Evolutionary conservation across 345 rosid genomes (phyloP).

Genomic region (Mangifera indica): DNA sequence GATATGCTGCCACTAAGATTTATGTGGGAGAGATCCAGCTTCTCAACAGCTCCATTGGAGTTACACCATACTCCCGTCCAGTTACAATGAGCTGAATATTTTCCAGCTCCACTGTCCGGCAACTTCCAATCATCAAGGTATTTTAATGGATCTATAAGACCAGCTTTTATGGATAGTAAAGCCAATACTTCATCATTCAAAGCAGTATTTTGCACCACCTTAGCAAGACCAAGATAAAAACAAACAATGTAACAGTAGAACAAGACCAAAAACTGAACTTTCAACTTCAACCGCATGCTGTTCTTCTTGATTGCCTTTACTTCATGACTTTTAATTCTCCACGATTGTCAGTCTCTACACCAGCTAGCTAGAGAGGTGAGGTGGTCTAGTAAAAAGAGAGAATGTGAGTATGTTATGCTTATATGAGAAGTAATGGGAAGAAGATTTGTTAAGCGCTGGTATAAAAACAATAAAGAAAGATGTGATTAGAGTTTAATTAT

Average conservation of each 20-base stretch:
- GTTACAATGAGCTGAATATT: conserved; percentile 47
- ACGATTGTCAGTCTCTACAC: conserved; percentile 26
- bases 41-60: conserved; percentile 59
- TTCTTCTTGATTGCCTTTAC: conserved; percentile 26
- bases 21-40: conserved; percentile 71
- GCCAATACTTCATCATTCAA: conserved; percentile 45
- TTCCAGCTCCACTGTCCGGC: conserved; percentile 23
- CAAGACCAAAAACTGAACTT: conserved; percentile 32
- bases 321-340: conserved; percentile 26
- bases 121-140: conserved; percentile 70
- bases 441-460: conserved; percentile 30
- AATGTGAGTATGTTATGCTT: background rate
- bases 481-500: conserved; percentile 15
- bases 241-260: conserved; percentile 42
- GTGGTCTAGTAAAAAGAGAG: background rate
- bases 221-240: conserved; percentile 39
- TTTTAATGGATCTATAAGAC: conserved; percentile 59
- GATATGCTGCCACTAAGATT: conserved; percentile 75
- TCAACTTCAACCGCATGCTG: conserved; percentile 33
- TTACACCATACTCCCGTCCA: conserved; percentile 89
- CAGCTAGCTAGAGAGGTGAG: conserved; percentile 4
- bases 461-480: conserved; percentile 26
- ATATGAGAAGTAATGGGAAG: conserved; percentile 33
- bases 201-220: conserved; percentile 19
- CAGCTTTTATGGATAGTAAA: conserved; percentile 54